phyloP scores from a whole-genome alignment of 148 eudicot genomes.

The Amaranthus palmeri region DNA sequence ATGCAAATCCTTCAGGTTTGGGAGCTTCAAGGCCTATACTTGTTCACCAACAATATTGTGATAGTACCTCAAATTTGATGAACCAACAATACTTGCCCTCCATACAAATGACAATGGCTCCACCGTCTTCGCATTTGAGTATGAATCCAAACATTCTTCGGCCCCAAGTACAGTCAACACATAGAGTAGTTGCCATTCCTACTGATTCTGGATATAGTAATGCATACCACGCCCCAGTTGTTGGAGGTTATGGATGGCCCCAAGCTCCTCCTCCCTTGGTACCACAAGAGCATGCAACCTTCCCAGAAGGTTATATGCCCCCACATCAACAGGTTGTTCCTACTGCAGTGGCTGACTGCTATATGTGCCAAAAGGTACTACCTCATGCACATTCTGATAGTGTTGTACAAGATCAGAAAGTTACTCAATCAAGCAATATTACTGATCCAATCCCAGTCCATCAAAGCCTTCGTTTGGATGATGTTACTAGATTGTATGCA shows the following conservation, averaged over 20 bases:
- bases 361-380: conserved; percentile 79
- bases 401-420: conserved; percentile 55
- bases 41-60: conserved; percentile 45
- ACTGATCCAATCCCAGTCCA: conserved; percentile 45
- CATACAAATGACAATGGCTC: conserved; percentile 53
- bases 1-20: conserved; percentile 44
- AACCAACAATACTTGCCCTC: conserved; percentile 55
- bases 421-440: conserved; percentile 29
- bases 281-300: conserved; percentile 43
- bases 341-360: conserved; percentile 44
- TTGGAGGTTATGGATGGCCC: conserved; percentile 65
- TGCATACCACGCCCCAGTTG: conserved; percentile 50
- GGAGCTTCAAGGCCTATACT: conserved; percentile 51
- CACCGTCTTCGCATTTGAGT: conserved; percentile 46
- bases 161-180: conserved; percentile 41
- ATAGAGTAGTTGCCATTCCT: conserved; percentile 51
- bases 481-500: conserved; percentile 35
- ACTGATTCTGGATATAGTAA: conserved; percentile 46
- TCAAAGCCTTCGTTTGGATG: conserved; percentile 56
- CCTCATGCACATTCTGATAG: conserved; percentile 96
- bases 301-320: conserved; percentile 44
- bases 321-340: conserved; percentile 43
- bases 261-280: conserved; percentile 31
- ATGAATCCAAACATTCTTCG: conserved; percentile 46
- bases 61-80: conserved; percentile 34